A percentile compares a stretch with the other conserved stretches of the same genome.
Conservation (phyloP, 192 early-diverging fungal genomes). For the Phycomyces nitens region DNA sequence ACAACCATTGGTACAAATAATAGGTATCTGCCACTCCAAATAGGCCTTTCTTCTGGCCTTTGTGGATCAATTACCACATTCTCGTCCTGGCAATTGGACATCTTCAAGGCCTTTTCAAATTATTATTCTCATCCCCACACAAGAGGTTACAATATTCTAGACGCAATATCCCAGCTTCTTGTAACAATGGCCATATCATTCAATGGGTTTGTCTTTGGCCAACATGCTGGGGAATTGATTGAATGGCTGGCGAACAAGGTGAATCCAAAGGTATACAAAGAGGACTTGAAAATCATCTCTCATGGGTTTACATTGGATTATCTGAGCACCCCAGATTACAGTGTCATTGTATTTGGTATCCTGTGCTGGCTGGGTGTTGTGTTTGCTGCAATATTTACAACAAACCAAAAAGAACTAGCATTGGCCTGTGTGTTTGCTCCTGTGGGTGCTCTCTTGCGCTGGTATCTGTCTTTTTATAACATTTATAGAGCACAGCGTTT, state of each 20-base stretch:
- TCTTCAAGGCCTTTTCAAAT: slow-evolving; percentile 47
- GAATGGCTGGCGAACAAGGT: not conserved
- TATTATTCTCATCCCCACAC: slow-evolving; percentile 15
- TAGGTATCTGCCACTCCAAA: slow-evolving; percentile 44
- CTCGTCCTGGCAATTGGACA: slow-evolving; percentile 69
- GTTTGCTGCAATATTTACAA: slow-evolving; percentile 24
- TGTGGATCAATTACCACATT: slow-evolving; percentile 84
- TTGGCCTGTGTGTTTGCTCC: slow-evolving; percentile 50
- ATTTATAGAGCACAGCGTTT: slow-evolving; percentile 15
- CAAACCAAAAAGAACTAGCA: slow-evolving; percentile 30
- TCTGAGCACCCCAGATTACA: not conserved
- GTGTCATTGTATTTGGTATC: slow-evolving; percentile 4
- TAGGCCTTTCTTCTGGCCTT: slow-evolving; percentile 63
- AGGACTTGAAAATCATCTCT: slow-evolving; percentile 4
- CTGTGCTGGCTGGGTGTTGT: slow-evolving; percentile 37
- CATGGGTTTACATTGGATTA: slow-evolving; percentile 11
- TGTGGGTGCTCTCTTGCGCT: slow-evolving; percentile 47
- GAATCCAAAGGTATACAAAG: not conserved
- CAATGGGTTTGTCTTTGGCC: slow-evolving; percentile 41
- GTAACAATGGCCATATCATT: slow-evolving; percentile 50
- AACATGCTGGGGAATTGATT: slow-evolving; percentile 39
- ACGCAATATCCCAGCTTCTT: slow-evolving; percentile 39
- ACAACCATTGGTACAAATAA: too few relatives aligned
- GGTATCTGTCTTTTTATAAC: slow-evolving; percentile 48
- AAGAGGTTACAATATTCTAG: slow-evolving; percentile 43